phyloP scores from a whole-genome alignment of 495 filamentous ascomycete genomes.

The Penicillium herquei region DNA sequence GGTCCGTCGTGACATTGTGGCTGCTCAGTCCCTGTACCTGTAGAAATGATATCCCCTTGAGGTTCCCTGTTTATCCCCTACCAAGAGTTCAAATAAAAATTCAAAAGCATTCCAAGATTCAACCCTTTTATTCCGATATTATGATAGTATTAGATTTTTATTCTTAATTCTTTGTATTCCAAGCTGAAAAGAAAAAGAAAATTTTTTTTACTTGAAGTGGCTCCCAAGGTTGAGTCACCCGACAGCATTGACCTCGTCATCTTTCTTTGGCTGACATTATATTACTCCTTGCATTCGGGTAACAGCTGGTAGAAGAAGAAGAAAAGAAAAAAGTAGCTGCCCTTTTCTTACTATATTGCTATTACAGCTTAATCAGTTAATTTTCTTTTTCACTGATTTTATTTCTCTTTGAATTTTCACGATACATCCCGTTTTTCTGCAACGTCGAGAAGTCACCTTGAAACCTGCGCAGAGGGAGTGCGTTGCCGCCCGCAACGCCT shows the following conservation, averaged over 20 bases:
- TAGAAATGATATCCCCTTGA: conserved; percentile 32
- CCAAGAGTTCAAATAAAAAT: background rate
- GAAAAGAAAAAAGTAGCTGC: background rate
- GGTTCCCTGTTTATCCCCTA: background rate
- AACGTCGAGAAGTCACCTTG: conserved; percentile 21
- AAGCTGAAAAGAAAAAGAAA: no score
- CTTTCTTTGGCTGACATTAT: background rate
- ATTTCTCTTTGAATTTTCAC: conserved; percentile 2
- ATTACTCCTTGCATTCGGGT: no score
- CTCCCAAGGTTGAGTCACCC: background rate
- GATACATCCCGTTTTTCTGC: conserved; percentile 21
- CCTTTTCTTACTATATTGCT: background rate
- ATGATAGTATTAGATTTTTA: no score
- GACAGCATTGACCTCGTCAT: background rate
- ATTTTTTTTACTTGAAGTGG: background rate
- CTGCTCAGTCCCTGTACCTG: conserved; percentile 87
- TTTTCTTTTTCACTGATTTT: background rate
- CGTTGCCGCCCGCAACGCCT: conserved; percentile 47
- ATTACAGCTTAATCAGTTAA: background rate
- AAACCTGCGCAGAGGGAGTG: conserved; percentile 31
- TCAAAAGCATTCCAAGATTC: background rate
- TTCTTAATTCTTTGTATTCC: no score
- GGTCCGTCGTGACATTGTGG: conserved; percentile 88
- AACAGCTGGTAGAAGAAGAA: no score
- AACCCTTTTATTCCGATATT: no score